phyloP scores from a whole-genome alignment of 306 rosid genomes.

The Lathyrus aphaca region DNA sequence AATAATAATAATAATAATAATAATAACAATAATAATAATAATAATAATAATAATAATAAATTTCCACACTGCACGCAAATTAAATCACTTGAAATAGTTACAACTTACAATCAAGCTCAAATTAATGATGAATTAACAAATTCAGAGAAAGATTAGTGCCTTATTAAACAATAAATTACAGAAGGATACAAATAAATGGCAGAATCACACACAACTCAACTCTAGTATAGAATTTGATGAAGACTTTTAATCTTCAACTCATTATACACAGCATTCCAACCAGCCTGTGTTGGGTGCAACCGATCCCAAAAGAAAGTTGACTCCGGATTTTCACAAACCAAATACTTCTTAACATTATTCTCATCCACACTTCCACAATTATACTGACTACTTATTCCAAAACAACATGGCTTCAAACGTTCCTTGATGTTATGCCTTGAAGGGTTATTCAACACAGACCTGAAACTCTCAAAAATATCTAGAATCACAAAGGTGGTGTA shows the following conservation, averaged over 20 bases:
- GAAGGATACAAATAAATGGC: background rate
- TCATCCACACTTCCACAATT: conserved; percentile 56
- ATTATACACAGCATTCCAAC: conserved; percentile 67
- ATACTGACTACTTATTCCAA: conserved; percentile 48
- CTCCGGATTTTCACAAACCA: conserved; percentile 54
- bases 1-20: too few species aligned
- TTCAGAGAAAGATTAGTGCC: background rate
- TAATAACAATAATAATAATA: too few species aligned
- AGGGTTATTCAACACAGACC: conserved; percentile 41
- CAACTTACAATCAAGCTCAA: background rate
- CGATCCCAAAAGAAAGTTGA: conserved; percentile 74
- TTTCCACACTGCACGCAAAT: background rate
- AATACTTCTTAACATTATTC: conserved; percentile 53
- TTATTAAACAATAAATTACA: background rate
- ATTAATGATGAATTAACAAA: background rate
- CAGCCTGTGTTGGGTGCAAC: conserved; percentile 71
- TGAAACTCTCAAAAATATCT: conserved; percentile 58
- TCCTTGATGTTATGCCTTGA: conserved; percentile 43
- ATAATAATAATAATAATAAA: too few species aligned
- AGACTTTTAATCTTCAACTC: conserved; percentile 19
- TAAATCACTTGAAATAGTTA: background rate
- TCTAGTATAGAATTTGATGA: conserved; percentile 7
- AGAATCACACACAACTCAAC: background rate
- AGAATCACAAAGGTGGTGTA: conserved; percentile 47
- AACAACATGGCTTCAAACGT: conserved; percentile 65